A percentile compares a stretch with the other conserved stretches of the same genome.
Conservation (phyloP, 2,329 filamentous ascomycete species). For the Pseudogymnoascus sp. region DNA sequence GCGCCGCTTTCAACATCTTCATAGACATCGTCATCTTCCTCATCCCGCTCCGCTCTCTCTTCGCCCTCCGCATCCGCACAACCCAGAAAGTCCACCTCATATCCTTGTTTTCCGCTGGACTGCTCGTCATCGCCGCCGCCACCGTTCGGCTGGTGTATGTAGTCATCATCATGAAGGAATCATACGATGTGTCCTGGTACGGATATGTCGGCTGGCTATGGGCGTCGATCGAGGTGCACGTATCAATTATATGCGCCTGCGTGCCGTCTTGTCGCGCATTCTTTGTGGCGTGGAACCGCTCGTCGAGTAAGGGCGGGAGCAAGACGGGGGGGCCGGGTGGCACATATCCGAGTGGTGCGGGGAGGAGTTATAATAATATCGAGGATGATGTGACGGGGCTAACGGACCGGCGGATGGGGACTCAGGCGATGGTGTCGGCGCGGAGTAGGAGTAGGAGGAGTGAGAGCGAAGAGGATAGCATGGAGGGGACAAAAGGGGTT, state of each 20-base stretch:
- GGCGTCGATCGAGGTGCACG: not conserved
- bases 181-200: slow-evolving; percentile 4
- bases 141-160: not conserved
- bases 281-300: slow-evolving; percentile 1
- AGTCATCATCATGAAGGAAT: not conserved
- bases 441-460: not conserved
- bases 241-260: not conserved
- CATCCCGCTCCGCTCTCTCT: slow-evolving; percentile 6
- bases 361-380: slow-evolving; percentile 6
- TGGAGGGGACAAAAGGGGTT: not conserved
- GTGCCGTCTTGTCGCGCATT: not conserved
- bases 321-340: not conserved
- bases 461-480: not conserved
- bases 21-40: slow-evolving; percentile 3
- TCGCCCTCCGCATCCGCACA: slow-evolving; percentile 2
- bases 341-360: not conserved
- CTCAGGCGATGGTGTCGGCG: not conserved
- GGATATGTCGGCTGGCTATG: not conserved
- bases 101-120: not conserved
- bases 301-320: not conserved
- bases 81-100: slow-evolving; percentile 2
- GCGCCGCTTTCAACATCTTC: not conserved
- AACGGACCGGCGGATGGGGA: not conserved
- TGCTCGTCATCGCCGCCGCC: not conserved
- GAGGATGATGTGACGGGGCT: not conserved